Conservation (phyloP, 768 basidiomycete genomes). For the Plicaturopsis crispa region DNA sequence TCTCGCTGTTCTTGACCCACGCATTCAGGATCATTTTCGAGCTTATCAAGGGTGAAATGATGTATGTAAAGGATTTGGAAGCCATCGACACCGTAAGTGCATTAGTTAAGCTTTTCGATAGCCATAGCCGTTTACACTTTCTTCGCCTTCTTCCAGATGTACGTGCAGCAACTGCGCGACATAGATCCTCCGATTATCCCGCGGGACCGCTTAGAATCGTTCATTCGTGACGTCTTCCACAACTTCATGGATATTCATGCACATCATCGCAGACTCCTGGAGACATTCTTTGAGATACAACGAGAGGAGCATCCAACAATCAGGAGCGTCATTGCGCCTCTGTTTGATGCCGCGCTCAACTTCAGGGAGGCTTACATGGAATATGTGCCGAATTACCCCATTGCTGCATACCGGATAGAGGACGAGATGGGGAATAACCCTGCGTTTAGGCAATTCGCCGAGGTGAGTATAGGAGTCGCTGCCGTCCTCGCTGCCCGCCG, state of each 20-base stretch:
- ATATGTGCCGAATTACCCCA: slow-evolving; percentile 90
- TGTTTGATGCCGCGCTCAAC: slow-evolving; percentile 85
- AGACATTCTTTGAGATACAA: slow-evolving; percentile 80
- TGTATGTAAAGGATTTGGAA: slow-evolving; percentile 87
- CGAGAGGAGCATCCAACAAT: slow-evolving; percentile 81
- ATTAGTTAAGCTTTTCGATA: background rate
- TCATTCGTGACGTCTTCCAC: slow-evolving; percentile 85
- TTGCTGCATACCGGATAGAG: slow-evolving; percentile 81
- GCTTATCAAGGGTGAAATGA: slow-evolving; percentile 93
- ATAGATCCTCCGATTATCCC: slow-evolving; percentile 76
- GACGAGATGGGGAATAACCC: slow-evolving; percentile 81
- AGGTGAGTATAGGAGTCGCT: slow-evolving; percentile 38
- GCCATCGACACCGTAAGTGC: slow-evolving; percentile 65
- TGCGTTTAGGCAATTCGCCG: slow-evolving; percentile 75
- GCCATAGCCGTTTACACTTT: background rate
- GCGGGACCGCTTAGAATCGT: slow-evolving; percentile 59
- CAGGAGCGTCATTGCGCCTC: slow-evolving; percentile 70
- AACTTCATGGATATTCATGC: slow-evolving; percentile 72
- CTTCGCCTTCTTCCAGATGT: slow-evolving; percentile 48
- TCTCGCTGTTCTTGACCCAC: background rate
- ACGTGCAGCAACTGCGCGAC: slow-evolving; percentile 64
- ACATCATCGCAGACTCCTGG: slow-evolving; percentile 71
- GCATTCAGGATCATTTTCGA: slow-evolving; percentile 78
- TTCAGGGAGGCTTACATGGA: slow-evolving; percentile 92
- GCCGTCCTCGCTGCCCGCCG: background rate